Conservation (phyloP, 2,329 filamentous ascomycete species). For the Exophiala lecanii-corni region DNA sequence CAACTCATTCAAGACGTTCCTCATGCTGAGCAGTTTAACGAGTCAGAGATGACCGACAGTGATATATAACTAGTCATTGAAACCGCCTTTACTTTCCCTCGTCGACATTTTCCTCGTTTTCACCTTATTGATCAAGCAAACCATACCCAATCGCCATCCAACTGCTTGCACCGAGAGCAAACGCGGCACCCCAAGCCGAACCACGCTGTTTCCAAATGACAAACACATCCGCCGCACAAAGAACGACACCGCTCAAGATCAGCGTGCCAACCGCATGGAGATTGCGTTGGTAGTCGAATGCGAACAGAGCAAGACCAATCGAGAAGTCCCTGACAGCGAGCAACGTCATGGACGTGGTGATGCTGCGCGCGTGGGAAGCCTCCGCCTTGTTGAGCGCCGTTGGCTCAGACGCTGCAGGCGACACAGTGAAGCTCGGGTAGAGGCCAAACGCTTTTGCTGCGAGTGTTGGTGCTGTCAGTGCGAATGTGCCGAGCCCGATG, state of each 20-base stretch:
- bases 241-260: conserved; percentile 16
- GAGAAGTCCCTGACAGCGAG: conserved; percentile 19
- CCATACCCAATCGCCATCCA: conserved; percentile 19
- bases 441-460: conserved; percentile 13
- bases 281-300: conserved; percentile 41
- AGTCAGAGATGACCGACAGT: no score
- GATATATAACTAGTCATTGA: no score
- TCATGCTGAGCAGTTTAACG: no score
- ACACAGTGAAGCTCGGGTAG: conserved; percentile 5
- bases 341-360: conserved; percentile 14
- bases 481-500: conserved; percentile 19
- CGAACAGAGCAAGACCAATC: conserved; percentile 32
- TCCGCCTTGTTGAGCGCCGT: background rate
- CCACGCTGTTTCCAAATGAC: conserved; percentile 11
- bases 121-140: conserved; percentile 4
- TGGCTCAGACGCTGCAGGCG: background rate
- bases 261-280: conserved; percentile 19
- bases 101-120: no score
- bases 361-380: background rate
- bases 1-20: no score
- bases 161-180: conserved; percentile 9
- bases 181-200: conserved; percentile 4
- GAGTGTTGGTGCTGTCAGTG: conserved; percentile 1
- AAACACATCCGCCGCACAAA: conserved; percentile 16
- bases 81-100: no score